A percentile compares a stretch with the other conserved stretches of the same genome.
These are phyloP conservation scores for Neurospora sp. DNA, from an alignment of 495 filamentous ascomycete genomes.

Conservation along the genomic window DNA sequence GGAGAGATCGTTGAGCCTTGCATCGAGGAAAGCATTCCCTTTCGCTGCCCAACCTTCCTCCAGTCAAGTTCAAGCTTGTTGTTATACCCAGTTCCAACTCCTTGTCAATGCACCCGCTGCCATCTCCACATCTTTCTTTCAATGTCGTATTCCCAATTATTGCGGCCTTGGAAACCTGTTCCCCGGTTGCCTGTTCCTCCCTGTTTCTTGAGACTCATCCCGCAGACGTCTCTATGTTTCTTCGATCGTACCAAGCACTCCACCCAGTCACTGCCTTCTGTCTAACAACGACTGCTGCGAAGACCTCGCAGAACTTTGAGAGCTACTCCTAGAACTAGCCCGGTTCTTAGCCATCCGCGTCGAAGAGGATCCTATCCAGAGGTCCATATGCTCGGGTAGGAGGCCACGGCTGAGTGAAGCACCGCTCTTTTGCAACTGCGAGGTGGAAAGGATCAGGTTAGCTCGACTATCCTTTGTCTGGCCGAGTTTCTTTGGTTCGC, in stretches of 20 bases:
- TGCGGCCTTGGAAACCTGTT: not conserved
- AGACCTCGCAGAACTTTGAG: not conserved
- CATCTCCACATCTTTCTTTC: not conserved
- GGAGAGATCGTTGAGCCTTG: not conserved
- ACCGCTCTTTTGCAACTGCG: slow-evolving; percentile 11
- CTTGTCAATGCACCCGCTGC: not conserved
- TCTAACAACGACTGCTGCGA: not conserved
- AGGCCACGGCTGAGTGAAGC: slow-evolving; percentile 15
- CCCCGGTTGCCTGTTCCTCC: not conserved
- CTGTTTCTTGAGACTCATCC: not conserved
- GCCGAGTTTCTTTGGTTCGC: not conserved
- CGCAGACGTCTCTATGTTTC: not conserved
- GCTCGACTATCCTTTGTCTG: not conserved
- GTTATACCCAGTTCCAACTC: not conserved
- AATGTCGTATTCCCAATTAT: not conserved
- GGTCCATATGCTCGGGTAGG: slow-evolving; percentile 11
- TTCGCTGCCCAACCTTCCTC: not conserved
- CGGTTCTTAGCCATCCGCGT: not conserved
- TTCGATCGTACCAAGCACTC: not conserved
- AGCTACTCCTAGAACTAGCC: not conserved
- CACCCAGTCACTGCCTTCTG: not conserved
- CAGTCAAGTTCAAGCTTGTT: not conserved
- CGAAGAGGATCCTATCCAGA: slow-evolving; percentile 6
- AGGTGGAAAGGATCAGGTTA: slow-evolving; percentile 1
- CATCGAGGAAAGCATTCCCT: not conserved